phyloP scores from a whole-genome alignment of 345 rosid species.

The Salix koriyanagi region DNA sequence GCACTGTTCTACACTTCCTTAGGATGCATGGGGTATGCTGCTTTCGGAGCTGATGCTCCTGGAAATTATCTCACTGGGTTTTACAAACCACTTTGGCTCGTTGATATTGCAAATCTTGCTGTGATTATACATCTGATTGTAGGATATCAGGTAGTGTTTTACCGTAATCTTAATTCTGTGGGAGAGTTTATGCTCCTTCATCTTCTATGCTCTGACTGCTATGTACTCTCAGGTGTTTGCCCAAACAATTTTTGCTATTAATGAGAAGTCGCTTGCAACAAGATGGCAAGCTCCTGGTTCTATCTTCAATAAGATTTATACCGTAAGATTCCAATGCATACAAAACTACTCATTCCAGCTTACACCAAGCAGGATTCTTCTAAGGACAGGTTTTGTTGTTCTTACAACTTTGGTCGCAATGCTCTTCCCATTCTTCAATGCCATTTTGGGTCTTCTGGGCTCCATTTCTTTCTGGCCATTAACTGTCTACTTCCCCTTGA shows the following conservation, averaged over 20 bases:
- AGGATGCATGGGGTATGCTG: conserved; percentile 35
- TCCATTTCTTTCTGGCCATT: conserved; percentile 15
- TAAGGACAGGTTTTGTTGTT: conserved; percentile 2
- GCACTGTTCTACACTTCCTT: conserved; percentile 24
- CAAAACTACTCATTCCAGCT: neutral
- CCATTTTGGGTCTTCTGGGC: conserved; percentile 5
- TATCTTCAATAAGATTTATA: conserved; percentile 1
- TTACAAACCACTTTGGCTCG: conserved; percentile 30
- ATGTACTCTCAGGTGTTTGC: conserved; percentile 11
- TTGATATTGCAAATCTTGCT: conserved; percentile 29
- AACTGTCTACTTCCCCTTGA: conserved; percentile 18
- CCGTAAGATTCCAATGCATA: neutral
- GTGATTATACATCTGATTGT: conserved; percentile 32
- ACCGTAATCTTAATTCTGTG: no score
- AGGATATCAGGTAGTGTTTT: conserved; percentile 29
- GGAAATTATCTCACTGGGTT: conserved; percentile 37
- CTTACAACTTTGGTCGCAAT: neutral
- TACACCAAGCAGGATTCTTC: neutral
- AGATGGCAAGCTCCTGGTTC: conserved; percentile 8
- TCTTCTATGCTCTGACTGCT: no score
- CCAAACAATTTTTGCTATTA: conserved; percentile 21
- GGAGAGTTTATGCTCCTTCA: no score
- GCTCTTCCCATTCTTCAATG: neutral
- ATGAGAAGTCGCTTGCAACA: conserved; percentile 5
- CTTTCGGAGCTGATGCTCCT: conserved; percentile 28